phyloP scores from a whole-genome alignment of 345 rosid genomes.

The Lumnitzera racemosa region DNA sequence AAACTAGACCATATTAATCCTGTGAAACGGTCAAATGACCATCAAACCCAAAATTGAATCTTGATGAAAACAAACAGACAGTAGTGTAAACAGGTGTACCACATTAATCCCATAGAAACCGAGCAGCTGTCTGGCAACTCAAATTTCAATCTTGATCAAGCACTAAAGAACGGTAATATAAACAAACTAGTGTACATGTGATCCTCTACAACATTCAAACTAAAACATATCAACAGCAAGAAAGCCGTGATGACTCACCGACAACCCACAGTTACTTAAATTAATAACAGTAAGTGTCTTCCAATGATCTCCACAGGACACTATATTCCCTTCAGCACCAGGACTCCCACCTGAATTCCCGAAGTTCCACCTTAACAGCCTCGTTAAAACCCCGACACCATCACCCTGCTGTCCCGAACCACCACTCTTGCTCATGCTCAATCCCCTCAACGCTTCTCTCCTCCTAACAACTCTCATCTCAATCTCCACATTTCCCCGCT shows the following conservation, averaged over 20 bases:
- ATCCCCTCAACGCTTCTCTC: slow-evolving; percentile 67
- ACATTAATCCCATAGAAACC: not conserved
- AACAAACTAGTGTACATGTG: not conserved
- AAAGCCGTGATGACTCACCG: slow-evolving; percentile 27
- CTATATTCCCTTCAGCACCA: slow-evolving; percentile 21
- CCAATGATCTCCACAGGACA: slow-evolving; percentile 69
- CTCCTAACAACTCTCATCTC: slow-evolving; percentile 77
- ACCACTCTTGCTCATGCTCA: slow-evolving; percentile 49
- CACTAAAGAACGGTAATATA: not conserved
- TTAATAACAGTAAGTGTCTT: slow-evolving; percentile 58
- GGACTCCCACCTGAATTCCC: slow-evolving; percentile 19
- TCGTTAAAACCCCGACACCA: slow-evolving; percentile 64
- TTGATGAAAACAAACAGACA: not conserved
- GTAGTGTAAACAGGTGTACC: not conserved
- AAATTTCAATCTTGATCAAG: too few relatives aligned
- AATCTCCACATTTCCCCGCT: slow-evolving; percentile 40
- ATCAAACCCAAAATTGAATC: slow-evolving; percentile 2
- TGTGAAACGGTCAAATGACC: not conserved
- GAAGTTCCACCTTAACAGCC: slow-evolving; percentile 60
- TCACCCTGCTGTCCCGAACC: slow-evolving; percentile 89
- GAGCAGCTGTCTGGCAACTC: not conserved
- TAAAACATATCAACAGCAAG: not conserved
- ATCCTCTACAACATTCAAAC: not conserved
- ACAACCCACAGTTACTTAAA: slow-evolving; percentile 64
- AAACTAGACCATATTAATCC: too few relatives aligned